Percentiles rank a stretch among this genome's conserved stretches.
Conservation (phyloP, 2,329 filamentous ascomycete species). For the Aureobasidium pullulans region DNA sequence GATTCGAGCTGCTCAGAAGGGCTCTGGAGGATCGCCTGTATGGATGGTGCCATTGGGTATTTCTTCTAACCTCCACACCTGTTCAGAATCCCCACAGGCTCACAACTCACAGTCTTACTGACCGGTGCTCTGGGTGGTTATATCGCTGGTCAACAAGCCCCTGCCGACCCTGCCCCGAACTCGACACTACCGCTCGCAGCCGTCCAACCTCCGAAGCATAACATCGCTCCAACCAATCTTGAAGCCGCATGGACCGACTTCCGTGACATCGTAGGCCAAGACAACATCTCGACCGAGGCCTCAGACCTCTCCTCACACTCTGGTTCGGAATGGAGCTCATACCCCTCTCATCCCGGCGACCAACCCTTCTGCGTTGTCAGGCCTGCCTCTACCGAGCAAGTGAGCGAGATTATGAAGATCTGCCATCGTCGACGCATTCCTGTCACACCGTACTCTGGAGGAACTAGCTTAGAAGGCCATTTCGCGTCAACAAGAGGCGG, state of each 20-base stretch:
- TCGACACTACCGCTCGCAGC: slow-evolving; percentile 51
- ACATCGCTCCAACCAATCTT: slow-evolving; percentile 49
- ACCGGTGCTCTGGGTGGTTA: slow-evolving; percentile 48
- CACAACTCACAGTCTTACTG: slow-evolving; percentile 40
- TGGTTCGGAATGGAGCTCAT: slow-evolving; percentile 58
- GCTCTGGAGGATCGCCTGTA: slow-evolving; percentile 20
- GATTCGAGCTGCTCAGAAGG: slow-evolving; percentile 25
- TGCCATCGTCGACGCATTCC: slow-evolving; percentile 76
- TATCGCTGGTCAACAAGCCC: slow-evolving; percentile 46
- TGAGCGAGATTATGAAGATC: slow-evolving; percentile 79
- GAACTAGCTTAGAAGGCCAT: slow-evolving; percentile 84
- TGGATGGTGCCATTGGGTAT: slow-evolving; percentile 27
- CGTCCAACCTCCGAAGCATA: slow-evolving; percentile 44
- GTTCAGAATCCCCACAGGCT: slow-evolving; percentile 18
- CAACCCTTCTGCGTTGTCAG: slow-evolving; percentile 60
- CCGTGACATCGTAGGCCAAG: slow-evolving; percentile 52
- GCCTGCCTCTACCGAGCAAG: slow-evolving; percentile 71
- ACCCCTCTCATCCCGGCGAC: slow-evolving; percentile 35
- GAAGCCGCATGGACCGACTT: slow-evolving; percentile 60
- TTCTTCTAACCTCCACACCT: background rate
- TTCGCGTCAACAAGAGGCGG: slow-evolving; percentile 77
- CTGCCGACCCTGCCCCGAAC: slow-evolving; percentile 35
- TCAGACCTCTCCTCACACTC: slow-evolving; percentile 50
- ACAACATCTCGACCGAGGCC: slow-evolving; percentile 53
- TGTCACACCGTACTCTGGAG: slow-evolving; percentile 79